Conservation (phyloP, 2,329 filamentous ascomycete species). For the Calonectria ilicicola region DNA sequence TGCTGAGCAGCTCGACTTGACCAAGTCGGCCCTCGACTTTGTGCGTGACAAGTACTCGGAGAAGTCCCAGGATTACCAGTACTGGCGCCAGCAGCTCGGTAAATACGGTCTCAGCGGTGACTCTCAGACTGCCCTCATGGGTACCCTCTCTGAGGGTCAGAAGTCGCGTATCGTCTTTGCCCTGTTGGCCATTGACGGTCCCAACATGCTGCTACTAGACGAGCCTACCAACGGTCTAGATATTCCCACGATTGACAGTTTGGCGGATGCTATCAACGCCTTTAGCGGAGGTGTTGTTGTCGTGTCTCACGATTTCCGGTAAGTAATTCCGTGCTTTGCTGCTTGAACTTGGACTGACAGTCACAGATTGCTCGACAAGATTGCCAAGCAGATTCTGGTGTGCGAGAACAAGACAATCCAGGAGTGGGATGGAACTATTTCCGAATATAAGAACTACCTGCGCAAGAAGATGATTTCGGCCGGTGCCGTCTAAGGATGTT, state of each 20-base stretch:
- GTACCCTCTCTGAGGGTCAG: constrained; percentile 96
- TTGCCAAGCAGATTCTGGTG: constrained; percentile 99
- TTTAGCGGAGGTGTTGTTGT: constrained; percentile 97
- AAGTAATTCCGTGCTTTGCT: constrained; percentile 51
- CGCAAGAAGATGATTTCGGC: constrained; percentile 97
- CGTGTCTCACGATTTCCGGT: constrained; percentile 99
- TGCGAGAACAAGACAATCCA: constrained; percentile 97
- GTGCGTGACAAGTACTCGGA: constrained; percentile 93
- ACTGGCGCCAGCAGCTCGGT: constrained; percentile 98
- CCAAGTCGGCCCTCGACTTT: constrained; percentile 97
- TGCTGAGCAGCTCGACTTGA: constrained; percentile 96
- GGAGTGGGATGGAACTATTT: constrained; percentile 89
- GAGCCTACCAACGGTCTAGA: constrained; percentile 99
- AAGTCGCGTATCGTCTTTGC: constrained; percentile 99
- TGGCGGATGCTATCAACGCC: constrained; percentile 97
- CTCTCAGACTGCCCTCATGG: constrained; percentile 96
- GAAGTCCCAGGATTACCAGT: constrained; percentile 97
- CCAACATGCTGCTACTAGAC: constrained; percentile 98
- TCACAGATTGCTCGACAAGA: constrained; percentile 92
- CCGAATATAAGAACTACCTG: constrained; percentile 97
- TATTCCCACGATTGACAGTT: constrained; percentile 97
- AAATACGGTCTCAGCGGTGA: constrained; percentile 94
- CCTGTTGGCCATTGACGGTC: constrained; percentile 90
- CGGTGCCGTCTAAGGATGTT: constrained; percentile 79
- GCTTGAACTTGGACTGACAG: constrained; percentile 28